Base-by-base conservation (phyloP, 2,329 filamentous ascomycete genomes). In the Verticillium dahliae region DNA sequence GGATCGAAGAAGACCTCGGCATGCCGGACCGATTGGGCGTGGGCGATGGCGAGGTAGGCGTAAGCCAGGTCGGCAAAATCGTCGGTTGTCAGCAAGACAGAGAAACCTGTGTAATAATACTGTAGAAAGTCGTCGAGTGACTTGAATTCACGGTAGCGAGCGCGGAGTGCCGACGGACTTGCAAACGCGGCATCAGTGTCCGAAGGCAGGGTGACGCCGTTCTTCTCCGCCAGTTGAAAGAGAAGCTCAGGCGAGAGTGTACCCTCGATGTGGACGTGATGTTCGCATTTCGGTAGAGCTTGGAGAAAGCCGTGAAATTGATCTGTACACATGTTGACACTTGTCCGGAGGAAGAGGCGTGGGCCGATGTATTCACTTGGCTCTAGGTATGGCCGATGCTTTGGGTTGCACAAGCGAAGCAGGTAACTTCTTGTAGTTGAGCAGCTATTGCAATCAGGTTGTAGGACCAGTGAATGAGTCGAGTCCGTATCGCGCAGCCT, bases 1-100 rank as follows among this genome's bases (percentile, higher is more conserved):
- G 90, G 90, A 71, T 93, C 90, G 75, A 93, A 92, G 76, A 92
- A 93, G 65, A 92, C 81, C 73, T 93, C 90, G 14, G 88, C 88
- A 69, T 93, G 90, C 57, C 84, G 80, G 1, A 92, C 86, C 41
- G 85, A 85, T 64, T 91, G 85, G 1, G 75, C 75, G 37, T 85
- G 80, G 2, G 88, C 90, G 62, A 81, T 84, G 37, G 78, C 69
- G 72, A 92, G 89, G 75, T 93, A 93, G 64, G 84, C 82, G 78
- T 85, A 90, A 5, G 88, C 89, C 11, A 94, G 80, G 60, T 83
- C 83, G 71, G 90, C 87, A 68, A 90, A 93, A 74, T 93, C 90
- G n/a, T 78, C 74, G 18, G 81, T 76, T 5, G 82, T 81, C 62
- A 87, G 76, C 27, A 93, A 82, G 2, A 89, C 89, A 52, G 82